phyloP scores from a whole-genome alignment of 78 protist genomes.

The Dictyostelium discoideum region DNA sequence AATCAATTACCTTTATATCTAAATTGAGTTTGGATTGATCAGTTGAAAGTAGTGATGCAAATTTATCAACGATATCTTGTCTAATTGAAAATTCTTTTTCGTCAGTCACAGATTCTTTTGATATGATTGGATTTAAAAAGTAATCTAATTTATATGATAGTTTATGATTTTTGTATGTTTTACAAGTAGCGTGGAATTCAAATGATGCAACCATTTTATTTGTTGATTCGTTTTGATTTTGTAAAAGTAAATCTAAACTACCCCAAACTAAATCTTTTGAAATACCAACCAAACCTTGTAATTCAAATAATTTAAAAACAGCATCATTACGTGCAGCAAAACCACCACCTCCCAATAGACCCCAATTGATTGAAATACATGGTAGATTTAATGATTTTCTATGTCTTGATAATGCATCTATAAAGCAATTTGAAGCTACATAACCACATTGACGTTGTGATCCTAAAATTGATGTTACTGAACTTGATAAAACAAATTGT shows the following conservation, averaged over 20 bases:
- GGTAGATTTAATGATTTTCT: constrained; percentile 52
- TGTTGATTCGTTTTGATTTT: background rate
- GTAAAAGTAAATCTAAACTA: background rate
- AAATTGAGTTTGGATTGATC: background rate
- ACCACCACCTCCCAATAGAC: constrained; percentile 47
- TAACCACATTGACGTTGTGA: constrained; percentile 71
- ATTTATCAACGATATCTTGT: background rate
- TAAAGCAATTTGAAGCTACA: constrained; percentile 83
- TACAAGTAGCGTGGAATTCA: background rate
- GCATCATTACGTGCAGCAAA: background rate
- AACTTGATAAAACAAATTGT: constrained; percentile 66
- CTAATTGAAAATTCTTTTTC: background rate
- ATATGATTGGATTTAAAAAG: background rate
- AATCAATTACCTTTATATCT: background rate
- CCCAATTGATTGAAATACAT: constrained; percentile 54
- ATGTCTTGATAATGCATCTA: constrained; percentile 64
- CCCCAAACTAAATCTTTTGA: background rate
- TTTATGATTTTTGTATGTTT: background rate
- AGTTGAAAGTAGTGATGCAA: background rate
- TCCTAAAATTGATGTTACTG: background rate
- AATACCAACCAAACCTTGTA: background rate
- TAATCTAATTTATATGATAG: background rate
- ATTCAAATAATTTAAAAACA: background rate
- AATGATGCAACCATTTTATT: background rate
- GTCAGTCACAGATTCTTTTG: background rate